phyloP scores from a whole-genome alignment of 768 basidiomycete genomes.

The Amanita inopinata region DNA sequence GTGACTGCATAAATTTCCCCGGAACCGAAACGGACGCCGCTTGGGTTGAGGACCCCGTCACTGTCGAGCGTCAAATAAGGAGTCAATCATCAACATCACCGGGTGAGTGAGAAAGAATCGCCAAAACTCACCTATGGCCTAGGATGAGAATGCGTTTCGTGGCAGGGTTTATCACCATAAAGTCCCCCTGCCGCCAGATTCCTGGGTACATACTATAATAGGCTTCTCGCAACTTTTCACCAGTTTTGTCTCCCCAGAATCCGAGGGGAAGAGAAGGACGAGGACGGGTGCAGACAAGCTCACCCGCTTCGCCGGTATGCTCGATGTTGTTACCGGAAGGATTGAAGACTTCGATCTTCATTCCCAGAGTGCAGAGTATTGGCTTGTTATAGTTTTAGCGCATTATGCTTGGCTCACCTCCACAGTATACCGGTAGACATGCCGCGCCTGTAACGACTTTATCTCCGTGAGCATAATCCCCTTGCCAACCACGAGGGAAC shows the following conservation, averaged over 20 bases:
- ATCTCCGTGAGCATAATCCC: background rate
- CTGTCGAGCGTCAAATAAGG: slow-evolving; percentile 51
- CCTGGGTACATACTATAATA: slow-evolving; percentile 60
- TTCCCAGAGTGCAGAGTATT: slow-evolving; percentile 56
- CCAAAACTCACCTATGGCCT: slow-evolving; percentile 41
- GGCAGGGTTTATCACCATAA: slow-evolving; percentile 50
- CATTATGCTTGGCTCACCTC: slow-evolving; percentile 50
- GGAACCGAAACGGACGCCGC: slow-evolving; percentile 75
- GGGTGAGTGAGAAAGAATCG: background rate
- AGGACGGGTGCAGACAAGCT: slow-evolving; percentile 58
- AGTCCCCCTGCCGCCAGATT: slow-evolving; percentile 63
- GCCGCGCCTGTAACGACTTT: slow-evolving; percentile 45
- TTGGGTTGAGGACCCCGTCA: slow-evolving; percentile 70
- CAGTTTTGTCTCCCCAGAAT: slow-evolving; percentile 58
- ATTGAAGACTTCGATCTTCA: slow-evolving; percentile 56
- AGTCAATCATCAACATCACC: background rate
- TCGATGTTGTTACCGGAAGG: slow-evolving; percentile 43
- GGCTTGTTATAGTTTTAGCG: slow-evolving; percentile 48
- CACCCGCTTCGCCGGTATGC: slow-evolving; percentile 40
- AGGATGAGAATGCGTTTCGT: slow-evolving; percentile 55
- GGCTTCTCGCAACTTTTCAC: slow-evolving; percentile 48
- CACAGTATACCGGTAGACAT: slow-evolving; percentile 46
- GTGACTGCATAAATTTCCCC: slow-evolving; percentile 71
- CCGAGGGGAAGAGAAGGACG: slow-evolving; percentile 59
- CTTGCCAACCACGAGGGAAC: slow-evolving; percentile 24